Conservation (phyloP, 768 basidiomycete genomes). For the Phylloporus sp. region DNA sequence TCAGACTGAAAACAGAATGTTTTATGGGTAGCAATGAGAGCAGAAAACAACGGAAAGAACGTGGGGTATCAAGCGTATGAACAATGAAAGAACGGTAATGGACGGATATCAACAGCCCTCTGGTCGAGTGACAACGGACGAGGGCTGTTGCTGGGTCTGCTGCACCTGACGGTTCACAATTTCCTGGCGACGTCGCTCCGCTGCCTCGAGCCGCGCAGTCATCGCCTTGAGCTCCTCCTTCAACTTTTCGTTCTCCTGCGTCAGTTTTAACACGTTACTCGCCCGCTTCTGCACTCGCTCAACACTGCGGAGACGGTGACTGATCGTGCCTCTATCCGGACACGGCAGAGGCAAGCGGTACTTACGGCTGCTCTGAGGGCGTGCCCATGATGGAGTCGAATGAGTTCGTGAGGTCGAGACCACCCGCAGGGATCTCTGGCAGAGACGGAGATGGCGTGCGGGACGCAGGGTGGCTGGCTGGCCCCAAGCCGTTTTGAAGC, state of each 20-base stretch:
- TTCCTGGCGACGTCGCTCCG: slow-evolving; percentile 57
- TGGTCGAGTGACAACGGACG: slow-evolving; percentile 12
- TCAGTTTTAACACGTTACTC: slow-evolving; percentile 71
- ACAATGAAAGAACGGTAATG: slow-evolving; percentile 23
- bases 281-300: slow-evolving; percentile 61
- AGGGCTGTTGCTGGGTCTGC: slow-evolving; percentile 12
- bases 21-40: slow-evolving; percentile 10
- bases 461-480: slow-evolving; percentile 11
- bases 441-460: slow-evolving; percentile 34
- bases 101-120: slow-evolving; percentile 27
- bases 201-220: slow-evolving; percentile 70
- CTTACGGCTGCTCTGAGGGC: slow-evolving; percentile 43
- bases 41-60: slow-evolving; percentile 17
- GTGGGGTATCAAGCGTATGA: slow-evolving; percentile 26
- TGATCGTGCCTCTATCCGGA: slow-evolving; percentile 26
- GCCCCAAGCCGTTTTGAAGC: slow-evolving; percentile 17
- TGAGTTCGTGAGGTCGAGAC: slow-evolving; percentile 43
- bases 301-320: slow-evolving; percentile 28
- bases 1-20: slow-evolving; percentile 2
- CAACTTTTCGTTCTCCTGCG: slow-evolving; percentile 76
- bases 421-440: slow-evolving; percentile 52
- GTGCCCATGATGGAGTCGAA: slow-evolving; percentile 41
- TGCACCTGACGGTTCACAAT: slow-evolving; percentile 37
- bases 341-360: slow-evolving; percentile 25
- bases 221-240: slow-evolving; percentile 73